Conservation (phyloP, 495 filamentous ascomycete genomes). For the Aspergillus baeticus region DNA sequence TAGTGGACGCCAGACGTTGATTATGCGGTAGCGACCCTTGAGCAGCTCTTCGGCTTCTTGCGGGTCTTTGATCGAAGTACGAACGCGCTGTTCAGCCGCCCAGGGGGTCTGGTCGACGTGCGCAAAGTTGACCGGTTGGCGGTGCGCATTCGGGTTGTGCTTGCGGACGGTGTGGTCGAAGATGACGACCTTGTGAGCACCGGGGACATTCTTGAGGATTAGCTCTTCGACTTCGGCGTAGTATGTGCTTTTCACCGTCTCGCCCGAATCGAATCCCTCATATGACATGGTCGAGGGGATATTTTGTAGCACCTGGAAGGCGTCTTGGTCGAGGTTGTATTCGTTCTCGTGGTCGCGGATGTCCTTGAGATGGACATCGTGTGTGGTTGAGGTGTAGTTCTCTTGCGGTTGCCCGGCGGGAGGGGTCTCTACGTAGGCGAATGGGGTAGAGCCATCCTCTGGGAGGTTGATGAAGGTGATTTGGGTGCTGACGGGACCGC, state of each 20-base stretch:
- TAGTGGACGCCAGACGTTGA: constrained; percentile 87
- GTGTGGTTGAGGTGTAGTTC: constrained; percentile 54
- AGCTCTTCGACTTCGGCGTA: constrained; percentile 77
- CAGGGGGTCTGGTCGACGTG: constrained; percentile 80
- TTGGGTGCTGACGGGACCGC: constrained; percentile 57
- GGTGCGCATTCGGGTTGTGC: constrained; percentile 43
- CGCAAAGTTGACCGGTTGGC: constrained; percentile 64
- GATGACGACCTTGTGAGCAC: constrained; percentile 61
- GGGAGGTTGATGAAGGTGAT: constrained; percentile 69
- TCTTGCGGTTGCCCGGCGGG: constrained; percentile 50
- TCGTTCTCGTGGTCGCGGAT: constrained; percentile 60
- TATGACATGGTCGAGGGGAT: constrained; percentile 47
- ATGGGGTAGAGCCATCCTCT: constrained; percentile 59
- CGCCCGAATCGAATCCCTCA: constrained; percentile 60
- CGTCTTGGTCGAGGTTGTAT: constrained; percentile 69
- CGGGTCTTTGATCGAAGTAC: constrained; percentile 56
- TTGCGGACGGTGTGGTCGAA: constrained; percentile 93
- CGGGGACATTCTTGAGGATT: constrained; percentile 60
- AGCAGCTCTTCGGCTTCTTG: constrained; percentile 58
- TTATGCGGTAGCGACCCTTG: constrained; percentile 67
- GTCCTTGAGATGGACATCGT: constrained; percentile 57
- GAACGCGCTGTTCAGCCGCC: constrained; percentile 62
- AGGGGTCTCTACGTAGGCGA: constrained; percentile 62
- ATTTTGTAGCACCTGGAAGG: constrained; percentile 58
- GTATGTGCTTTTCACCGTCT: constrained; percentile 62